Conservation (phyloP, 257 asterid species). For the Orobanche coerulescens region DNA sequence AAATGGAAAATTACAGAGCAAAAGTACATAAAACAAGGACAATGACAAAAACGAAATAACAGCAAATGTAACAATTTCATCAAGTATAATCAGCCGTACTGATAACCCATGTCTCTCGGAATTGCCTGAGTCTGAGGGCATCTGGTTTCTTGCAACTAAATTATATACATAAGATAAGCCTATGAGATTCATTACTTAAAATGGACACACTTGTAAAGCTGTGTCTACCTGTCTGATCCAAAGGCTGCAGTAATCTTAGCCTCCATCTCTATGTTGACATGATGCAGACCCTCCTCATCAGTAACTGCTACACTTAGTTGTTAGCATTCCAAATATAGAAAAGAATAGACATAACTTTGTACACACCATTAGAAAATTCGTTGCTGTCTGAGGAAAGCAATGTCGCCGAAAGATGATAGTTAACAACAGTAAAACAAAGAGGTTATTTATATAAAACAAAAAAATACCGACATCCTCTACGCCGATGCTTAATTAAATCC, state of each 20-base stretch:
- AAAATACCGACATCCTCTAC: conserved; percentile 99
- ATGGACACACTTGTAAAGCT: neutral
- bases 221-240: conserved; percentile 70
- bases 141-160: neutral
- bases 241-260: conserved; percentile 69
- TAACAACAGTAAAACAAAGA: conserved; percentile 25
- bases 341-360: conserved; percentile 4
- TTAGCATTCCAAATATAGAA: conserved; percentile 27
- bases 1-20: neutral
- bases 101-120: neutral
- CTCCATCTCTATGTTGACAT: conserved; percentile 81
- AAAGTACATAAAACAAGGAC: neutral
- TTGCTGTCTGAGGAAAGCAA: conserved; percentile 10
- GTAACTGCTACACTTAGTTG: conserved; percentile 50
- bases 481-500: conserved; percentile 99
- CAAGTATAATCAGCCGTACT: neutral
- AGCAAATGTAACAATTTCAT: neutral
- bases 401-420: conserved; percentile 20
- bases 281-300: conserved; percentile 83
- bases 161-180: neutral
- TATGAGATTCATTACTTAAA: neutral
- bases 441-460: conserved; percentile 37
- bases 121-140: neutral
- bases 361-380: conserved; percentile 3
- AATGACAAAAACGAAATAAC: neutral